Conservation (phyloP, 306 rosid genomes). For the Cicer judaicum region DNA sequence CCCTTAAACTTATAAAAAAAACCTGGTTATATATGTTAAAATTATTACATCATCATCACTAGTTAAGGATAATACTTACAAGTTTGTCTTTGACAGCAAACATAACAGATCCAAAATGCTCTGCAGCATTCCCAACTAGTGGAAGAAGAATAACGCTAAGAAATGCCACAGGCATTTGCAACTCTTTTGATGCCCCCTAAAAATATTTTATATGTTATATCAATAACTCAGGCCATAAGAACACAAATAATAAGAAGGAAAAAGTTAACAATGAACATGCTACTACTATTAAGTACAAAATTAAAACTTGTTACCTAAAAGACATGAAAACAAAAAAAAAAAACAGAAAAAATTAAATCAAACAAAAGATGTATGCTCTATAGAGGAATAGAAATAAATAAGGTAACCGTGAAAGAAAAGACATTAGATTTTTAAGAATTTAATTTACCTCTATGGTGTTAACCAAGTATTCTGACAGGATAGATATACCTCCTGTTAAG, state of each 20-base stretch:
- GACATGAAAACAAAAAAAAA: not conserved
- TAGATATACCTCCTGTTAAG: constrained; percentile 66
- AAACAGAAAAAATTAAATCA: not conserved
- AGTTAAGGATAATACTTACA: constrained; percentile 46
- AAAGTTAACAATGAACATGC: constrained; percentile 7
- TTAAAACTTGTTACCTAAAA: not conserved
- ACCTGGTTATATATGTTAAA: not conserved
- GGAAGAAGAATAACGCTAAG: constrained; percentile 74
- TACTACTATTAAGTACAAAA: not conserved
- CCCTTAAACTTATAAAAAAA: not conserved
- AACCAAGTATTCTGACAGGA: constrained; percentile 68
- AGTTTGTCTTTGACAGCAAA: constrained; percentile 81
- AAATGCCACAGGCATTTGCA: constrained; percentile 66
- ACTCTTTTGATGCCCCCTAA: constrained; percentile 70
- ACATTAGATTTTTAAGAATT: constrained; percentile 12
- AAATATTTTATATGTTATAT: constrained; percentile 1
- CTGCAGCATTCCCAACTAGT: constrained; percentile 74
- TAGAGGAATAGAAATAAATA: not conserved
- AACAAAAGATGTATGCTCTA: not conserved
- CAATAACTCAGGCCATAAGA: not conserved
- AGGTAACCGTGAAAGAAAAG: not conserved
- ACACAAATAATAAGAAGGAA: constrained; percentile 5
- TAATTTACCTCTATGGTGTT: constrained; percentile 66
- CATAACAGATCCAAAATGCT: constrained; percentile 71
- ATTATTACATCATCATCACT: not conserved